phyloP scores from a whole-genome alignment of 305 asterid species.

The Plantago rigida region DNA sequence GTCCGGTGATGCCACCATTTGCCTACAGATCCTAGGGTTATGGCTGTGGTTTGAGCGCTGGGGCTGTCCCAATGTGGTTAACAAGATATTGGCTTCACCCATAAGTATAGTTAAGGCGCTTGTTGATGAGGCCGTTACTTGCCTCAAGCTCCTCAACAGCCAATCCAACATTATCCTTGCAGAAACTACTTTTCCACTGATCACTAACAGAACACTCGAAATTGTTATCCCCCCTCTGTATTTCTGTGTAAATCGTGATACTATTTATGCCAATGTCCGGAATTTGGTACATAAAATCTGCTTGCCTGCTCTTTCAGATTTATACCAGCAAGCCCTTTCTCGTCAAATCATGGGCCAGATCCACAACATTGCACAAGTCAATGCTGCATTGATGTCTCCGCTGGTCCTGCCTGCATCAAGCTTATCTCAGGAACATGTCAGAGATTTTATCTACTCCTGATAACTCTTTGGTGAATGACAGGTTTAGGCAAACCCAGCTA shows the following conservation, averaged over 20 bases:
- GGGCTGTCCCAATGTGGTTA: constrained; percentile 25
- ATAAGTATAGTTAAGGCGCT: constrained; percentile 26
- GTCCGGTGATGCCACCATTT: constrained; percentile 37
- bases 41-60: constrained; percentile 54
- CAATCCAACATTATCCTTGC: neutral
- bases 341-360: neutral
- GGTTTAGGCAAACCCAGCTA: too few relatives aligned
- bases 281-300: constrained; percentile 24
- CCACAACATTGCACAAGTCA: neutral
- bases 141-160: constrained; percentile 32
- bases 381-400: neutral
- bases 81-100: constrained; percentile 29
- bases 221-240: constrained; percentile 28
- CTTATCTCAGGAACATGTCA: neutral
- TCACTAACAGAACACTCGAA: constrained; percentile 2
- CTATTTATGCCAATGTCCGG: constrained; percentile 17
- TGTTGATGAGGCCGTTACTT: constrained; percentile 46
- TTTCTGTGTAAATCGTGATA: constrained; percentile 20
- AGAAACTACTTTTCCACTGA: neutral
- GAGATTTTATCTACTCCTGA: constrained; percentile 4
- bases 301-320: constrained; percentile 32
- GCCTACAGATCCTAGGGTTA: constrained; percentile 41
- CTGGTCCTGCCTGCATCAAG: neutral
- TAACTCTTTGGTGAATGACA: too few relatives aligned
- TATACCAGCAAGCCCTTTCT: constrained; percentile 26